These are phyloP conservation scores for Penicillium sp. DNA, from an alignment of 2,329 filamentous ascomycete species.

Conservation along the genomic window DNA sequence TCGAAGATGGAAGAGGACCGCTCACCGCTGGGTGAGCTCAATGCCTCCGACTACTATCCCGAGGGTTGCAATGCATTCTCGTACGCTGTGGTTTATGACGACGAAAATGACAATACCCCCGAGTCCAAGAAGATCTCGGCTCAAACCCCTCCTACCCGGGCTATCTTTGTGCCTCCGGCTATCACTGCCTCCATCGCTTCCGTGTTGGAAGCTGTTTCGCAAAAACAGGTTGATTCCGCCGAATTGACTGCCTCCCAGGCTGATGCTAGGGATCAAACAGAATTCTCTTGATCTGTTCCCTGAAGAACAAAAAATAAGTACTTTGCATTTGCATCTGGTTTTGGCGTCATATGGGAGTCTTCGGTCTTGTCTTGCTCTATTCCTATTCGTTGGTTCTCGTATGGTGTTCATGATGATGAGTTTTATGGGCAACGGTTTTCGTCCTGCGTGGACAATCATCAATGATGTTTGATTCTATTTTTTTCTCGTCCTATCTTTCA, in stretches of 20 bases:
- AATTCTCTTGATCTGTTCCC: conserved; percentile 2
- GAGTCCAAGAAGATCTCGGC: conserved; percentile 18
- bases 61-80: conserved; percentile 63
- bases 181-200: conserved; percentile 29
- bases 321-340: conserved; percentile 21
- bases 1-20: conserved; percentile 64
- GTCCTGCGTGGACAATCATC: not conserved
- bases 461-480: not conserved
- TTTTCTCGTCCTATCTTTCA: conserved; percentile 3
- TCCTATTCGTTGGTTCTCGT: conserved; percentile 1
- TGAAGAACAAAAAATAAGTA: conserved; percentile 3
- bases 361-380: conserved; percentile 4
- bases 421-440: conserved; percentile 7
- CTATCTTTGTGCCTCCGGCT: conserved; percentile 12
- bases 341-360: conserved; percentile 10
- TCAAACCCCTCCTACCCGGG: conserved; percentile 17
- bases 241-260: conserved; percentile 46
- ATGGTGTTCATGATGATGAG: conserved; percentile 9
- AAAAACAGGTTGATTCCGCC: conserved; percentile 44
- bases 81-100: conserved; percentile 61
- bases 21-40: conserved; percentile 64
- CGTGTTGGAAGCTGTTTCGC: conserved; percentile 21
- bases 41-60: conserved; percentile 65
- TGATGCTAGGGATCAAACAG: conserved; percentile 52
- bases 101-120: conserved; percentile 44